Evolutionary conservation across 202 grass and related monocot species (phyloP).

Genomic region (Cymbopogon flexuosus): DNA sequence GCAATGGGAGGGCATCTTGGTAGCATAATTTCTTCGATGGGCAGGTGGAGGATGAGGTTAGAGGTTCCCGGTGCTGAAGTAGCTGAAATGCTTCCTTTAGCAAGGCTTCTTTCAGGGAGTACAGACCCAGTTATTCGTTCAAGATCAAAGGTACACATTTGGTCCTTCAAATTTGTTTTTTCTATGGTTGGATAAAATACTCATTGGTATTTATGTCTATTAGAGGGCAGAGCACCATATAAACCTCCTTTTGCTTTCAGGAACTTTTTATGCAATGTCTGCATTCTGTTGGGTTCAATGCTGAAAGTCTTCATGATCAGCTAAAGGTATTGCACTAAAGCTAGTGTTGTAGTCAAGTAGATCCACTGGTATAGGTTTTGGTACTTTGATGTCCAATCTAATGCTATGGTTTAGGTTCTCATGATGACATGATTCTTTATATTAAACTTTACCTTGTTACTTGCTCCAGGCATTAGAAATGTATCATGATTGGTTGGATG

Average conservation of each 20-base stretch:
- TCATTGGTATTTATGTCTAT: slow-evolving; percentile 23
- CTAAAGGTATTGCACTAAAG: slow-evolving; percentile 62
- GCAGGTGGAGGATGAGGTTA: slow-evolving; percentile 90
- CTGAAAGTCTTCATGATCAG: slow-evolving; percentile 86
- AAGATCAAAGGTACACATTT: slow-evolving; percentile 69
- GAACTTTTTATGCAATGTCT: slow-evolving; percentile 95
- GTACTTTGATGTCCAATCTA: slow-evolving; percentile 5
- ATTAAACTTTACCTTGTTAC: slow-evolving; percentile 6
- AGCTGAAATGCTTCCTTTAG: slow-evolving; percentile 97
- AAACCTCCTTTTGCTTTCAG: slow-evolving; percentile 43
- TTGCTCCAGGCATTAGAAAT: slow-evolving; percentile 70
- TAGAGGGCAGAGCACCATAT: slow-evolving; percentile 13
- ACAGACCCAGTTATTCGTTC: slow-evolving; percentile 91
- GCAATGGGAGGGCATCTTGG: slow-evolving; percentile 94
- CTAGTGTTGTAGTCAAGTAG: slow-evolving; percentile 18
- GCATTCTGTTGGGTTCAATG: slow-evolving; percentile 81
- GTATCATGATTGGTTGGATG: slow-evolving; percentile 67
- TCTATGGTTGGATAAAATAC: slow-evolving; percentile 27
- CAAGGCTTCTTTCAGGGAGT: slow-evolving; percentile 92
- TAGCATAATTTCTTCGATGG: slow-evolving; percentile 93
- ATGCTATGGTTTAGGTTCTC: neutral
- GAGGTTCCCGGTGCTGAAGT: slow-evolving; percentile 95
- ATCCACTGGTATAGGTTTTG: slow-evolving; percentile 11
- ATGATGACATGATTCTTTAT: slow-evolving; percentile 21
- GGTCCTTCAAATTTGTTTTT: neutral